Conservation (phyloP, 2,329 filamentous ascomycete genomes). For the Claviceps citrina region DNA sequence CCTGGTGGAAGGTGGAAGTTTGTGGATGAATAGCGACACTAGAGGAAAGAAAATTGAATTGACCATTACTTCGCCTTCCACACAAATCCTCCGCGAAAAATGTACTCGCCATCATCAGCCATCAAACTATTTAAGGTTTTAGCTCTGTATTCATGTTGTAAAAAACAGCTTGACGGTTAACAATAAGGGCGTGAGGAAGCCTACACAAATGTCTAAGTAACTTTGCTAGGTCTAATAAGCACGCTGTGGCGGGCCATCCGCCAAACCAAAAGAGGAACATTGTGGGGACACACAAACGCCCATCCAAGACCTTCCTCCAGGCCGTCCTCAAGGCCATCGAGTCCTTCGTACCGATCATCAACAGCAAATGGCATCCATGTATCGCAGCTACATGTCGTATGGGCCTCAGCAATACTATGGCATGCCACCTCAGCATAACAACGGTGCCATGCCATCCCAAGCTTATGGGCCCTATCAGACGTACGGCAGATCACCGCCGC, state of each 20-base stretch:
- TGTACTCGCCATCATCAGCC: no score
- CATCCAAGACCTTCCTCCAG: not conserved
- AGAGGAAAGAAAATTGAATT: not conserved
- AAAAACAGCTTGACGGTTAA: no score
- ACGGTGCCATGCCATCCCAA: slow-evolving; percentile 28
- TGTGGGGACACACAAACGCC: not conserved
- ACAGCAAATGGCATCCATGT: slow-evolving; percentile 29
- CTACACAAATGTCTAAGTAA: not conserved
- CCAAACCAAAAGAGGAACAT: not conserved
- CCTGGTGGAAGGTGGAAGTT: slow-evolving; percentile 66
- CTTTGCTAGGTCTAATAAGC: no score
- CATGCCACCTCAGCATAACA: slow-evolving; percentile 46
- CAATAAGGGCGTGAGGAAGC: no score
- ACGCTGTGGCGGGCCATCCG: no score
- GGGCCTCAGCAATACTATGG: slow-evolving; percentile 31
- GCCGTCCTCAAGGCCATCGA: not conserved
- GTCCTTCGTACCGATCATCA: slow-evolving; percentile 13
- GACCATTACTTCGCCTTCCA: no score
- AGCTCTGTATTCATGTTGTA: no score
- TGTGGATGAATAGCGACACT: slow-evolving; percentile 51
- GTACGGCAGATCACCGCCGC: slow-evolving; percentile 33
- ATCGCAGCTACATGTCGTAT: slow-evolving; percentile 37
- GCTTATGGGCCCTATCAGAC: slow-evolving; percentile 34
- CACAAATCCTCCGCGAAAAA: no score
- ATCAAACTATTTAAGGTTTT: no score